Evolutionary conservation across 2,329 filamentous ascomycete genomes (phyloP).

Genomic region (Fusarium chlamydosporum): DNA sequence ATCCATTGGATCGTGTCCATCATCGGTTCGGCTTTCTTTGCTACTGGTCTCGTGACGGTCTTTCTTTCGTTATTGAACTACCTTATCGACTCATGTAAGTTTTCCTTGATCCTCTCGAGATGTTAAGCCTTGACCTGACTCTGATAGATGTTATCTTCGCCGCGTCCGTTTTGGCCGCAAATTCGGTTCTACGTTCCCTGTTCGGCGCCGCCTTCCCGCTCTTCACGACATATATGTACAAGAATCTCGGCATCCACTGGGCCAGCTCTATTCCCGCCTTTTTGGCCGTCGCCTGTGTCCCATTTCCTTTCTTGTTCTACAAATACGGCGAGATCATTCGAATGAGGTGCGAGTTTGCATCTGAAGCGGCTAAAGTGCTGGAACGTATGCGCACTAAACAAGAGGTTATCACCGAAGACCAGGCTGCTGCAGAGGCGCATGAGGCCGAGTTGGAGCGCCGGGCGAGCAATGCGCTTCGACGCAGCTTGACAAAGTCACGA

Average conservation of each 20-base stretch:
- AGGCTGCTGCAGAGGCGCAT: constrained; percentile 46
- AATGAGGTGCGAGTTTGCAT: constrained; percentile 77
- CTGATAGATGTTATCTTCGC: constrained; percentile 76
- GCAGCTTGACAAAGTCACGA: constrained; percentile 39
- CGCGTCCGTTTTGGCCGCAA: constrained; percentile 80
- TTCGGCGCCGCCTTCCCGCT: constrained; percentile 81
- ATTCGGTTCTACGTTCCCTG: constrained; percentile 77
- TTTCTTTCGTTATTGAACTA: constrained; percentile 78
- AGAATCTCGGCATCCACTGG: constrained; percentile 79
- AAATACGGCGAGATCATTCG: constrained; percentile 76
- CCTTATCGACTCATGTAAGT: constrained; percentile 72
- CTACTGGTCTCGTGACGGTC: constrained; percentile 71
- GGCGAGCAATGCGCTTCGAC: constrained; percentile 43
- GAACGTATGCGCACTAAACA: constrained; percentile 58
- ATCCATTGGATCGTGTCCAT: constrained; percentile 71
- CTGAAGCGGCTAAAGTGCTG: constrained; percentile 74
- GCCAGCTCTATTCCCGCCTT: constrained; percentile 81
- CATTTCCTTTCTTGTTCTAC: constrained; percentile 83
- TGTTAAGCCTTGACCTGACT: constrained; percentile 31
- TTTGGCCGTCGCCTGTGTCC: constrained; percentile 77
- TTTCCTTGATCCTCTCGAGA: neutral
- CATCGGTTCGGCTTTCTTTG: constrained; percentile 63
- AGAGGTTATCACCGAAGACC: constrained; percentile 50
- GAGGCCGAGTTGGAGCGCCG: constrained; percentile 49
- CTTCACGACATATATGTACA: constrained; percentile 74